phyloP scores from a whole-genome alignment of 2,329 filamentous ascomycete genomes.

The Ophiocordyceps polyrhachis-furcata region DNA sequence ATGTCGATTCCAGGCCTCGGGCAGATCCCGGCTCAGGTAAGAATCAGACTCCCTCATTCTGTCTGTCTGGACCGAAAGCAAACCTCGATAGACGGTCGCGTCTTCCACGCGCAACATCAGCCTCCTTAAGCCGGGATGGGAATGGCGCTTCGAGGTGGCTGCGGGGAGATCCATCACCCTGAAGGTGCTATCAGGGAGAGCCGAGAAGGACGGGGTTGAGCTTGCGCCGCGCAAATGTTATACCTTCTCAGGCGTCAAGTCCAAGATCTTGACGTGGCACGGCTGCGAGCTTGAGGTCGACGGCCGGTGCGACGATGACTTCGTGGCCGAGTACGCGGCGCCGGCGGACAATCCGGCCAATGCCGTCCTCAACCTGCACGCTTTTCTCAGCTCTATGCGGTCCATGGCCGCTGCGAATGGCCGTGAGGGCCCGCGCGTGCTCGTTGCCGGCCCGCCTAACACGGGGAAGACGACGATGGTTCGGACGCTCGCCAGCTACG shows the following conservation, averaged over 20 bases:
- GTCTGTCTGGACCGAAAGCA: not conserved
- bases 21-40: conserved; percentile 43
- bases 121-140: conserved; percentile 47
- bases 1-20: conserved; percentile 64
- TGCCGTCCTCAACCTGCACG: conserved; percentile 70
- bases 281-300: conserved; percentile 72
- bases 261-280: conserved; percentile 81
- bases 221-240: conserved; percentile 67
- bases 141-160: conserved; percentile 65
- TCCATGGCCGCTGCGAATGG: conserved; percentile 32
- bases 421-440: conserved; percentile 54
- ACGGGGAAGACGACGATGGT: conserved; percentile 70
- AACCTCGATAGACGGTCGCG: conserved; percentile 12
- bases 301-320: conserved; percentile 34
- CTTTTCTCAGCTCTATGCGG: conserved; percentile 60
- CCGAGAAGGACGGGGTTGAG: conserved; percentile 90
- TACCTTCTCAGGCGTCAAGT: conserved; percentile 63
- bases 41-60: conserved; percentile 4
- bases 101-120: conserved; percentile 25
- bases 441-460: conserved; percentile 62
- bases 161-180: conserved; percentile 23
- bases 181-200: conserved; percentile 60
- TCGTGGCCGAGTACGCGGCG: conserved; percentile 41
- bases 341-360: conserved; percentile 67
- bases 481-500: conserved; percentile 63